These are phyloP conservation scores for Trypanosoma rangeli DNA, from an alignment of 208 protist species.

Conservation along the genomic window DNA sequence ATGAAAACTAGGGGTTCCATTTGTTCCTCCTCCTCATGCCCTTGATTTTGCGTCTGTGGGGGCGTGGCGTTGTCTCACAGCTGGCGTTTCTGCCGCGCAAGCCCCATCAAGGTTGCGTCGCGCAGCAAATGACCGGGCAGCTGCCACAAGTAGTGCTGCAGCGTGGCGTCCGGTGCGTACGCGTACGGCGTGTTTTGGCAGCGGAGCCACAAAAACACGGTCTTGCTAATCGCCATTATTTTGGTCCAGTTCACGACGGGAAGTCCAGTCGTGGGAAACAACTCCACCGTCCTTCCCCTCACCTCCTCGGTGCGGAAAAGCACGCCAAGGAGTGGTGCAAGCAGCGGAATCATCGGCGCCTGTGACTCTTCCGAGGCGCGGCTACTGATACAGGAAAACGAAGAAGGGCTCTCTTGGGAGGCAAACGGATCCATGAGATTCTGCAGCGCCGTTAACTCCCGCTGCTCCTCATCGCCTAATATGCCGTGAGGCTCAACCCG, in stretches of 20 bases:
- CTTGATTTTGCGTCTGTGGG: not conserved
- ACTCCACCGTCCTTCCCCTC: constrained; percentile 34
- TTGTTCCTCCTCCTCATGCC: not conserved
- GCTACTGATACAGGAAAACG: constrained; percentile 46
- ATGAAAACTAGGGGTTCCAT: not conserved
- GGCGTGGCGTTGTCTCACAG: not conserved
- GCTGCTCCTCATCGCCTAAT: constrained; percentile 31
- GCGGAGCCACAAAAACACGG: constrained; percentile 55
- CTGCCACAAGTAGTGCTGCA: constrained; percentile 63
- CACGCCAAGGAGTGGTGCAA: constrained; percentile 57
- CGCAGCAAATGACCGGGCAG: constrained; percentile 45
- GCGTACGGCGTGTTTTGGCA: constrained; percentile 59
- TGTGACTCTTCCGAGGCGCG: constrained; percentile 54
- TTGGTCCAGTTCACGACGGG: constrained; percentile 65
- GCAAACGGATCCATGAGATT: constrained; percentile 73
- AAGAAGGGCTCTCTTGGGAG: constrained; percentile 54
- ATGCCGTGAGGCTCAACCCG: constrained; percentile 30
- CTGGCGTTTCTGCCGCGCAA: constrained; percentile 27
- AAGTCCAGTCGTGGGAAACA: constrained; percentile 42
- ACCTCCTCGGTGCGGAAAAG: constrained; percentile 48
- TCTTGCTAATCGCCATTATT: constrained; percentile 45
- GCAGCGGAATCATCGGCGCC: constrained; percentile 57
- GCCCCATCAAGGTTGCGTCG: constrained; percentile 33
- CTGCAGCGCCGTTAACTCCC: constrained; percentile 41
- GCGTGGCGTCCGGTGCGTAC: constrained; percentile 35